Conservation (phyloP, 495 filamentous ascomycete genomes). For the Aspergillus bridgeri region DNA sequence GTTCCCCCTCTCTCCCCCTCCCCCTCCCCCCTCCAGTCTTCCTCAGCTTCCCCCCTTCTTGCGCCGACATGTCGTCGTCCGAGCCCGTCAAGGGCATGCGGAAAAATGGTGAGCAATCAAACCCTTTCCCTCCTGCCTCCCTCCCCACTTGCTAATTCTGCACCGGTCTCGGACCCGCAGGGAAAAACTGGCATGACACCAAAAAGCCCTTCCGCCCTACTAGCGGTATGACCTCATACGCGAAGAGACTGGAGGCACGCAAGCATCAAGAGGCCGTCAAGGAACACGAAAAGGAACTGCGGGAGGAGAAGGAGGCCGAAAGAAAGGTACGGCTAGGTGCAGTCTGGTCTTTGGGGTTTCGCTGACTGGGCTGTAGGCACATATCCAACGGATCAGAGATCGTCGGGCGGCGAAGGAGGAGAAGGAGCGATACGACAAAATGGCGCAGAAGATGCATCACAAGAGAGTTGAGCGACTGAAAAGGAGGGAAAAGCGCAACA, state of each 20-base stretch:
- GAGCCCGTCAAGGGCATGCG: slow-evolving; percentile 37
- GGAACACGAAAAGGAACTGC: slow-evolving; percentile 89
- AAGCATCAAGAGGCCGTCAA: slow-evolving; percentile 69
- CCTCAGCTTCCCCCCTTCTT: neutral
- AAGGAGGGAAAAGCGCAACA: slow-evolving; percentile 96
- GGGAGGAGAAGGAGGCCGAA: slow-evolving; percentile 87
- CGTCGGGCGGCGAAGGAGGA: slow-evolving; percentile 84
- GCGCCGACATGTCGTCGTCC: slow-evolving; percentile 10
- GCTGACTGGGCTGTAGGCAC: slow-evolving; percentile 48
- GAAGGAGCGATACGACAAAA: slow-evolving; percentile 87
- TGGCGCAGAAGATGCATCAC: slow-evolving; percentile 96
- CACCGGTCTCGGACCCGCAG: slow-evolving; percentile 44
- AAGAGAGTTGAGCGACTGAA: slow-evolving; percentile 91
- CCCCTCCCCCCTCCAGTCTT: neutral
- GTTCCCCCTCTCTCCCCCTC: slow-evolving; percentile 2
- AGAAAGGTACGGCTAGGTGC: too few species aligned
- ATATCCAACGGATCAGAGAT: slow-evolving; percentile 75
- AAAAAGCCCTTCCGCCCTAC: slow-evolving; percentile 85
- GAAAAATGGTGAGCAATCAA: slow-evolving; percentile 39
- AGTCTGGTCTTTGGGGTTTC: neutral
- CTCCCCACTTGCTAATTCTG: slow-evolving; percentile 15
- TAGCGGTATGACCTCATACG: slow-evolving; percentile 71
- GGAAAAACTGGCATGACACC: slow-evolving; percentile 87
- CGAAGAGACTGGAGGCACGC: slow-evolving; percentile 64
- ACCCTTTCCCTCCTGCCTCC: neutral